A percentile compares a stretch with the other conserved stretches of the same genome.
Conservation (phyloP, 768 basidiomycete species). For the Termitomyces sp. region DNA sequence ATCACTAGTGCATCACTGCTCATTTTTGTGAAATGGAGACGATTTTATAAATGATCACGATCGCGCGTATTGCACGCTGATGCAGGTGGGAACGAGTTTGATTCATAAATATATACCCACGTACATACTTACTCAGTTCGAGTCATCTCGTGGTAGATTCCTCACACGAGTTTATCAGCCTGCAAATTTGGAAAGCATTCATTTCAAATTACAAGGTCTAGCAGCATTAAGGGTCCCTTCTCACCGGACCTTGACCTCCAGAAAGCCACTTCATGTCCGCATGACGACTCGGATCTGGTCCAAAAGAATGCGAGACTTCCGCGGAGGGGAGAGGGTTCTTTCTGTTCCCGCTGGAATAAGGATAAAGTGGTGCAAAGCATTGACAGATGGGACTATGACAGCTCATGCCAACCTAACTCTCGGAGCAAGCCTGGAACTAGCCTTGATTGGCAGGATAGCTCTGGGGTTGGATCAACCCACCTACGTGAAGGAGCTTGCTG, state of each 20-base stretch:
- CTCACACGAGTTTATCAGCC: background rate
- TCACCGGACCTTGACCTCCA: background rate
- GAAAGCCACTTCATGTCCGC: background rate
- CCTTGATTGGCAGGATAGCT: background rate
- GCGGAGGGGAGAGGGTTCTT: background rate
- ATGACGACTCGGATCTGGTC: background rate
- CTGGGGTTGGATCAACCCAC: background rate
- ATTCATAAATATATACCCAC: background rate
- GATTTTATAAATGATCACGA: background rate
- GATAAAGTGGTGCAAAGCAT: background rate
- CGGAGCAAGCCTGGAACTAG: background rate
- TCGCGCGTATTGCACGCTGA: background rate
- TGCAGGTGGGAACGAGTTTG: background rate
- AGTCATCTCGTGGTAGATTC: background rate
- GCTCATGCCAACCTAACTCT: background rate
- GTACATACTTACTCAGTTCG: background rate
- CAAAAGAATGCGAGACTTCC: background rate
- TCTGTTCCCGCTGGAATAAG: background rate
- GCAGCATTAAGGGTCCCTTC: background rate
- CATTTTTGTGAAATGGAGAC: background rate
- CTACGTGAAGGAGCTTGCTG: background rate
- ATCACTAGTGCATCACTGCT: background rate
- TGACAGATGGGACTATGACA: background rate
- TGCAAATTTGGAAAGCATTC: no score
- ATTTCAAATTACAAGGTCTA: background rate